Evolutionary conservation across 306 rosid species (phyloP).

Genomic region (Arachis hypogaea): DNA sequence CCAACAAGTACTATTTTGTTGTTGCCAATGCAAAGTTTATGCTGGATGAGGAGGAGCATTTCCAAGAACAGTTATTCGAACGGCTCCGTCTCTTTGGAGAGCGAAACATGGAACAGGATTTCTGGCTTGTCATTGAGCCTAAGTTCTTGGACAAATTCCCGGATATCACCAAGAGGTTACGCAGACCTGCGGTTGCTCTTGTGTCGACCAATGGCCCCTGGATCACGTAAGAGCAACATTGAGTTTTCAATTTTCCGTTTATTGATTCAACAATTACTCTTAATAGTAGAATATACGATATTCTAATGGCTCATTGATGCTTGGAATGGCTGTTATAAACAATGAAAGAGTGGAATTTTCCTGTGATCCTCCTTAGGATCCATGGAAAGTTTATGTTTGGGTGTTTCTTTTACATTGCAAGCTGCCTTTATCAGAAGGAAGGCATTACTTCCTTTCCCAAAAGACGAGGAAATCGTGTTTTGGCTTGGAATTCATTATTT

Average conservation of each 20-base stretch:
- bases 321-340: constrained; percentile 25
- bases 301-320: constrained; percentile 29
- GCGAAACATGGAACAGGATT: constrained; percentile 76
- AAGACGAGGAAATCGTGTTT: too few species aligned
- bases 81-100: constrained; percentile 67
- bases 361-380: background rate
- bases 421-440: too few species aligned
- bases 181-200: constrained; percentile 92
- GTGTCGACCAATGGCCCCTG: constrained; percentile 92
- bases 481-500: too few species aligned
- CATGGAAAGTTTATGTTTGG: background rate
- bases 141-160: constrained; percentile 95
- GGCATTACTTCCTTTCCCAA: too few species aligned
- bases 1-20: constrained; percentile 70
- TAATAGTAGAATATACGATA: constrained; percentile 2
- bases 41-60: constrained; percentile 99
- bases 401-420: too few species aligned
- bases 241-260: constrained; percentile 15
- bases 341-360: constrained; percentile 9
- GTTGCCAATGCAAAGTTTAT: constrained; percentile 97
- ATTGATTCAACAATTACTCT: constrained; percentile 14
- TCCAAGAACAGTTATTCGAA: constrained; percentile 78
- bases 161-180: constrained; percentile 68
- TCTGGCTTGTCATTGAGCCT: constrained; percentile 97
- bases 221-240: constrained; percentile 76